Base-by-base conservation (phyloP, 2,329 filamentous ascomycete species). In the Epichloe scottii region DNA sequence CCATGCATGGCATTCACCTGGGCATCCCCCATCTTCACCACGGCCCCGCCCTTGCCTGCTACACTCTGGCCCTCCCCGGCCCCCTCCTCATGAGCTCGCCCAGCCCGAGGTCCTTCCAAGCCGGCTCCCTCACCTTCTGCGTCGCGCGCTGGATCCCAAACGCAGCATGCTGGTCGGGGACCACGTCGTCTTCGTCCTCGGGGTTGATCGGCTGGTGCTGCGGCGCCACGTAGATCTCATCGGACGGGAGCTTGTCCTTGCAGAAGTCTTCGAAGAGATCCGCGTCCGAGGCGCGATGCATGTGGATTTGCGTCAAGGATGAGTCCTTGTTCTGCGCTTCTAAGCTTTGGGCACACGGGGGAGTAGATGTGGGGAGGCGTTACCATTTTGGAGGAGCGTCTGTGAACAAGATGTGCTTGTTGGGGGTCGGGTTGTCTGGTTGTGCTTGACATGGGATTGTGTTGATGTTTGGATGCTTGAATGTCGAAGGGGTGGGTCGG, bases 181-280 rank as follows among this genome's bases (percentile, higher is more conserved):
- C 87, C 4, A 93, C 85, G 62, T 93, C 87, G 62, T 93, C 88
- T 68, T 93, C 87, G 64, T 93, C 87, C 66, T 93, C 87, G 0
- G 88, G 87, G 64, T 93, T 91, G 62, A 89, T 76, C 40, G 87
- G 88, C 64, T 89, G 86, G 63, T 89, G 81, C 55, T 88, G 80
- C 7, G 81, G 81, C 35, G 85, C 81, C n/a, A 94, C 85, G 66
- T 87, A 86, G 63, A 93, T 87, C 51, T 90, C 85, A 68, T 93
- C 87, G 54, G 77, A 72, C n/a, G 82, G 82, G 43, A 86, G 76
- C 61, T 75, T 78, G 69, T 85, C 81, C 63, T 78, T 79, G 74
- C 80, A 84, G 62, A 85, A 84, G 65, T 85, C 82, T 64, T 91
- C 87, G 58, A 90, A 85, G 55, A 89, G 79, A 68, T 90, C 87